Evolutionary conservation across 2,329 filamentous ascomycete genomes (phyloP).

Genomic region (Thielaviopsis ethacetica): DNA sequence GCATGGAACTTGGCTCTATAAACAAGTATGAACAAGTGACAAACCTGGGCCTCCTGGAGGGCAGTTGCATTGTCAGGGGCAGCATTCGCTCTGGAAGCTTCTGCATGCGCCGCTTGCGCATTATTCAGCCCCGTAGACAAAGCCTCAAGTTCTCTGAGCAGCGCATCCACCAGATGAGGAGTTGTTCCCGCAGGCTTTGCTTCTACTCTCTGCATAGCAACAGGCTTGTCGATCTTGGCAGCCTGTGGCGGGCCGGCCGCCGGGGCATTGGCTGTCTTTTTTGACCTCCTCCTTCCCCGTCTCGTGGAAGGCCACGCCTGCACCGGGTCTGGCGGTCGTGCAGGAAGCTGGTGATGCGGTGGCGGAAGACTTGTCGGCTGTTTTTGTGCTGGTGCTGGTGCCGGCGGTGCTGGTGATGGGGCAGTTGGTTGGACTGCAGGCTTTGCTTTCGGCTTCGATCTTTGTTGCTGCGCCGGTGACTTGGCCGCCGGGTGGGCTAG

Average conservation of each 20-base stretch:
- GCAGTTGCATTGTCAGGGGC: not conserved
- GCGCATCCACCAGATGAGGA: not conserved
- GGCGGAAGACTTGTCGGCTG: not conserved
- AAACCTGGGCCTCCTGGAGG: not conserved
- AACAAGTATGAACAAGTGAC: not conserved
- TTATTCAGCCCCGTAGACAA: not conserved
- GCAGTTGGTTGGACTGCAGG: too few species aligned
- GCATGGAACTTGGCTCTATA: not conserved
- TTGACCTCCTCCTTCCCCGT: not conserved
- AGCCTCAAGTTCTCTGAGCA: not conserved
- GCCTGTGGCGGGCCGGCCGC: not conserved
- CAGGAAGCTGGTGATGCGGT: too few species aligned
- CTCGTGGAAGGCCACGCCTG: not conserved
- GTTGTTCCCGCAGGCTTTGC: not conserved
- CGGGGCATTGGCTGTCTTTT: not conserved
- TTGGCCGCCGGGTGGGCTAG: not conserved
- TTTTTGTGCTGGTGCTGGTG: constrained; percentile 1
- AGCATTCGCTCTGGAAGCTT: not conserved
- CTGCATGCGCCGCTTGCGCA: not conserved
- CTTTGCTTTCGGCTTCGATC: not conserved
- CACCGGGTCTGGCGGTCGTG: not conserved
- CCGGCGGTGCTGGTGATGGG: not conserved
- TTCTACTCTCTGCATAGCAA: not conserved
- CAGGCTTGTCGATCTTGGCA: not conserved
- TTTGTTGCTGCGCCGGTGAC: not conserved